Evolutionary conservation across 352 stramenopile species (phyloP).

Genomic region (Globisporangium barbulae): DNA sequence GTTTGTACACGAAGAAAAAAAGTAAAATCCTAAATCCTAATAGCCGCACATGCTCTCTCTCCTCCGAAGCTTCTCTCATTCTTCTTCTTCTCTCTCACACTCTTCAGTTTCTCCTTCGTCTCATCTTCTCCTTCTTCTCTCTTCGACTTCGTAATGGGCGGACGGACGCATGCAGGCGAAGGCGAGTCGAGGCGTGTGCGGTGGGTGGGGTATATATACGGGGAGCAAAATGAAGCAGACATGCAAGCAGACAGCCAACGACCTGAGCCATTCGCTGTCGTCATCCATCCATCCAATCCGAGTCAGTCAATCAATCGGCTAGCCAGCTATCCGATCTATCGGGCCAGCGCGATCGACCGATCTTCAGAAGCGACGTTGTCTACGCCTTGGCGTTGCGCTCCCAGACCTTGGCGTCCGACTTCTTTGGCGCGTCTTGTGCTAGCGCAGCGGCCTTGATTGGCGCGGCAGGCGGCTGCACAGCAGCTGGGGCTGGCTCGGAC

Average conservation of each 20-base stretch:
- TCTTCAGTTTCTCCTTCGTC: neutral
- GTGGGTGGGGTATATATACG: neutral
- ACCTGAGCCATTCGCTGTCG: neutral
- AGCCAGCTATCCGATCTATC: slow-evolving; percentile 3
- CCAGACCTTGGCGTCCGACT: slow-evolving; percentile 25
- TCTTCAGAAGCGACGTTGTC: neutral
- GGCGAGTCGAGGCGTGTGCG: neutral
- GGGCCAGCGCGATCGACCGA: slow-evolving; percentile 2
- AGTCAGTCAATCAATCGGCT: neutral
- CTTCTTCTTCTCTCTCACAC: neutral
- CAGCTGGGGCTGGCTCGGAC: slow-evolving; percentile 41
- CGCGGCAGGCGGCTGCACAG: slow-evolving; percentile 24
- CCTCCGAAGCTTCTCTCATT: neutral
- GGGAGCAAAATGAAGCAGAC: slow-evolving; percentile 3
- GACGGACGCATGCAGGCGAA: neutral
- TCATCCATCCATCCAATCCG: neutral
- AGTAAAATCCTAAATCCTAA: slow-evolving; percentile 7
- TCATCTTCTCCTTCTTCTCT: neutral
- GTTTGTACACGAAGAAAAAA: slow-evolving; percentile 2
- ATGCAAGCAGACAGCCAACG: neutral
- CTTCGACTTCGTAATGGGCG: neutral
- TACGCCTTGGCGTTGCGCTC: slow-evolving; percentile 12
- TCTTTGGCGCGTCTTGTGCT: slow-evolving; percentile 18
- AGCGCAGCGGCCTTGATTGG: slow-evolving; percentile 25
- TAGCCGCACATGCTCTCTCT: slow-evolving; percentile 1